Conservation (phyloP, 1,284 basidiomycete species). For the Irpex lacteus region DNA sequence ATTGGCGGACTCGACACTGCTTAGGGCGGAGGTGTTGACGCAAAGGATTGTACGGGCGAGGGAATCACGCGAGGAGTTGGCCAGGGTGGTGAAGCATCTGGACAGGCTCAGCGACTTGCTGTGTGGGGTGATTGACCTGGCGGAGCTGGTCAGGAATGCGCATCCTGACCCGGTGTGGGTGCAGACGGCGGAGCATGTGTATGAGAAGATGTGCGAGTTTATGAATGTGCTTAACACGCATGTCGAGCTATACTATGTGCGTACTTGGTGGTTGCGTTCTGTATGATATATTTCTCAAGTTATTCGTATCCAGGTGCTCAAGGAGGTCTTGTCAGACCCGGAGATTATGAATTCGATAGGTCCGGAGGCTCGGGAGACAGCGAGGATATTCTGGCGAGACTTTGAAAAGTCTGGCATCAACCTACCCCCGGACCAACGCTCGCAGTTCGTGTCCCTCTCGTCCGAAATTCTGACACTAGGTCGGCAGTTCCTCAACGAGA, state of each 20-base stretch:
- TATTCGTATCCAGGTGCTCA: conserved; percentile 49
- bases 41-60: conserved; percentile 68
- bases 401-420: conserved; percentile 98
- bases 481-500: conserved; percentile 78
- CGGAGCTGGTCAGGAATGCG: conserved; percentile 90
- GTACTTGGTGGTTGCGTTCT: conserved; percentile 22
- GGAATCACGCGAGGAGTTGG: conserved; percentile 67
- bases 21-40: conserved; percentile 72
- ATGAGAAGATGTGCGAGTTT: conserved; percentile 91
- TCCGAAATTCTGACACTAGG: conserved; percentile 90
- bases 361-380: conserved; percentile 77
- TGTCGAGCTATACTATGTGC: conserved; percentile 87
- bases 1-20: conserved; percentile 69
- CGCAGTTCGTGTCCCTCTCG: conserved; percentile 87
- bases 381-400: conserved; percentile 92
- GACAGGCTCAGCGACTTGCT: conserved; percentile 94
- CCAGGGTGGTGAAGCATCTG: conserved; percentile 88
- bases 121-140: conserved; percentile 95
- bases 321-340: conserved; percentile 60
- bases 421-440: conserved; percentile 74
- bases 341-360: conserved; percentile 59
- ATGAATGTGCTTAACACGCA: conserved; percentile 98
- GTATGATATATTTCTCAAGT: conserved; percentile 1
- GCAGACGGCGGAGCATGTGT: conserved; percentile 80
- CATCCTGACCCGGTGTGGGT: conserved; percentile 89